phyloP scores from a whole-genome alignment of 306 rosid genomes.

The Notholithocarpus densiflorus region DNA sequence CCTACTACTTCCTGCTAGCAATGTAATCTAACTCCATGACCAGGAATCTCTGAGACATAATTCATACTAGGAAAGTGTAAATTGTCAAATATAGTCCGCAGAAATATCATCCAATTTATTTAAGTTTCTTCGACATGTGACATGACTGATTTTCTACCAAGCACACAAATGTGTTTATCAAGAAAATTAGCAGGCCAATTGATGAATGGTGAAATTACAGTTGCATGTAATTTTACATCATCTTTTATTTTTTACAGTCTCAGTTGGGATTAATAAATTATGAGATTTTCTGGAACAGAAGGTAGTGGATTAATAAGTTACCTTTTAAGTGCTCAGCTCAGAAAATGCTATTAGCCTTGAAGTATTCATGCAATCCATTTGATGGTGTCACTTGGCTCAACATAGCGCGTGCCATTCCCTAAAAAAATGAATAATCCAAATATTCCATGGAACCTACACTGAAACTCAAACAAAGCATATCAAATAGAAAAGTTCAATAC shows the following conservation, averaged over 20 bases:
- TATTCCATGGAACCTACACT: no score
- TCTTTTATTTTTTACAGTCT: no score
- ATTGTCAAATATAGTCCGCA: background rate
- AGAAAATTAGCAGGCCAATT: slow-evolving; percentile 12
- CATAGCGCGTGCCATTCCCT: no score
- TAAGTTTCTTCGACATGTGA: slow-evolving; percentile 10
- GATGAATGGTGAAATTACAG: slow-evolving; percentile 15
- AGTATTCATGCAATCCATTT: no score
- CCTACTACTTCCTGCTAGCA: slow-evolving; percentile 68
- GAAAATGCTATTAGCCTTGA: no score
- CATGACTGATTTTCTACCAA: slow-evolving; percentile 1
- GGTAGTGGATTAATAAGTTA: no score
- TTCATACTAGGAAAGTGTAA: slow-evolving; percentile 6
- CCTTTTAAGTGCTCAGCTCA: no score
- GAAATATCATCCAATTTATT: slow-evolving; percentile 15
- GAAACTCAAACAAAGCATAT: no score
- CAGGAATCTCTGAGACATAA: background rate
- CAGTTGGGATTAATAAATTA: slow-evolving; percentile 3
- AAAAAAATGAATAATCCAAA: no score
- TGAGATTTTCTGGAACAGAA: background rate
- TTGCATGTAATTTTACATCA: background rate
- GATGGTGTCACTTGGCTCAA: no score
- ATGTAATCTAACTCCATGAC: slow-evolving; percentile 19
- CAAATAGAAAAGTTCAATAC: no score
- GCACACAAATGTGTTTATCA: background rate